phyloP scores from a whole-genome alignment of 2,329 filamentous ascomycete genomes.

The Phyllosticta citribraziliensis region DNA sequence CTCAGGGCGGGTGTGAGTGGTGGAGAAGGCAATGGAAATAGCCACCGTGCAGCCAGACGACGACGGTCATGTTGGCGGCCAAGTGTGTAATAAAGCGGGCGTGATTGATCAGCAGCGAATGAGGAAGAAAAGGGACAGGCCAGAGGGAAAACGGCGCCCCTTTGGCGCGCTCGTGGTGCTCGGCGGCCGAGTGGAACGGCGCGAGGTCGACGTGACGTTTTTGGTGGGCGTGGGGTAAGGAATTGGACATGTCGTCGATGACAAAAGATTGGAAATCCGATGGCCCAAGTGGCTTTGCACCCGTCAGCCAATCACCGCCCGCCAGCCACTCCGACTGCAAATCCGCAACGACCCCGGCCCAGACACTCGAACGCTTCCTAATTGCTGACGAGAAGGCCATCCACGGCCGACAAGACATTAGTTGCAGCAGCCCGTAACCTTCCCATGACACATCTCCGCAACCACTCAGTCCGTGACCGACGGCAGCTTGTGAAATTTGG shows the following conservation, averaged over 20 bases:
- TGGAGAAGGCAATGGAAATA: conserved; percentile 4
- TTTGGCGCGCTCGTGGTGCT: background rate
- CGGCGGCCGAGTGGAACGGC: background rate
- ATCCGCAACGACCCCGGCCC: no score
- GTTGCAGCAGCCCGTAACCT: background rate
- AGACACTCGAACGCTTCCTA: background rate
- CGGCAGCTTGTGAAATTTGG: background rate
- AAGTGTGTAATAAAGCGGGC: conserved; percentile 2
- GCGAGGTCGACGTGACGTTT: background rate
- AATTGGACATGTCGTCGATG: background rate
- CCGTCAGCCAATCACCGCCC: background rate
- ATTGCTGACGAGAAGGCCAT: background rate
- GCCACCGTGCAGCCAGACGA: background rate
- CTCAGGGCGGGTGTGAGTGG: background rate
- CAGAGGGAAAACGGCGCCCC: no score
- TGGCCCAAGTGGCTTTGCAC: background rate
- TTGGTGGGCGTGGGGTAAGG: background rate
- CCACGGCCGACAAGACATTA: background rate
- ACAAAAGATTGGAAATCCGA: background rate
- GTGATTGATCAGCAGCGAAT: conserved; percentile 5
- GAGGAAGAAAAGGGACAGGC: background rate
- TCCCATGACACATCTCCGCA: background rate
- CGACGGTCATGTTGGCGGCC: background rate
- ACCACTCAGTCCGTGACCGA: background rate
- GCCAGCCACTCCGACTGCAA: background rate